Evolutionary conservation across 805 yeast genomes (phyloP), one percentile per base, ranked within the genome.

Genomic region (Kodamaea fukazawae): DNA sequence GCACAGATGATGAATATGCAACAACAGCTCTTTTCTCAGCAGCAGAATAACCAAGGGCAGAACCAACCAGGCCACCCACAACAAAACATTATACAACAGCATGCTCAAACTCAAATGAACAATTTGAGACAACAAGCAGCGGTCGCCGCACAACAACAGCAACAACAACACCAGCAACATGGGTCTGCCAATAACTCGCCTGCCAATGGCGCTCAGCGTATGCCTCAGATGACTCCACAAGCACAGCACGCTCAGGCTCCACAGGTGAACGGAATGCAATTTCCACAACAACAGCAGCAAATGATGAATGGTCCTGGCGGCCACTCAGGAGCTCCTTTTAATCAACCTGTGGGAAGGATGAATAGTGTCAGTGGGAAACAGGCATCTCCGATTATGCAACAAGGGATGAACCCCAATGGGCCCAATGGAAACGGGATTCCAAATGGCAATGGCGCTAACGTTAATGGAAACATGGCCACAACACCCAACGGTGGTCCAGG

Each of bases 31-130:
- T 61, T 51, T 45, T 50, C 53, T 14, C 57, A 44, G 38, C 52
- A 12, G 13, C 27, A 17, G 25, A 23, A 33, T 23, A 32, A 32
- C 27, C 35, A 53, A 25, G 51, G 42, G 29, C 54, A 47, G 16
- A 49, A 44, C 26, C 53, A 38, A 25, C 30, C 34, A 33, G 32
- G 34, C 3, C 42, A 34, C 25, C 45, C 34, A 17, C 49, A 36
- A 28, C 61, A 58, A 32, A 63, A 64, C 41, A 46, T 64, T 26
- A 63, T 63, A 29, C 76, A 71, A 43, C 73, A 69, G 44, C 73
- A 63, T 40, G 73, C 77, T 3, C 79, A 73, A 50, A 60, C 57
- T 31, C 79, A 73, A 53, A 71, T 73, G 79, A 72, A 69, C 49
- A 71, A 63, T 44, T 54, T 70, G 41, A 66, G 78, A 35, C 80